These are phyloP conservation scores for Cercis canadensis DNA, from an alignment of 306 rosid species.

Conservation along the genomic window DNA sequence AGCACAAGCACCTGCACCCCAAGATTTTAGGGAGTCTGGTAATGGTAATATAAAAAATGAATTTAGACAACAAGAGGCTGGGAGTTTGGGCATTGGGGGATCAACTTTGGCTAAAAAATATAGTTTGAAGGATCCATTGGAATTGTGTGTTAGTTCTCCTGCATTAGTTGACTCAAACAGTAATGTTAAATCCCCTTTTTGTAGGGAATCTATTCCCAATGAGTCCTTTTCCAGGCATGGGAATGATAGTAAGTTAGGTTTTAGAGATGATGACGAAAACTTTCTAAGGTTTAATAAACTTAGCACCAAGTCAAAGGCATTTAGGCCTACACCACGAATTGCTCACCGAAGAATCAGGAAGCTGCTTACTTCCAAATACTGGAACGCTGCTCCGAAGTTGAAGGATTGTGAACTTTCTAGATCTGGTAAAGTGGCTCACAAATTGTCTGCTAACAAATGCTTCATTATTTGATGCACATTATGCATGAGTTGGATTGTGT, in stretches of 20 bases:
- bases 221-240: slow-evolving; percentile 63
- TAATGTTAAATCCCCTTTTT: slow-evolving; percentile 52
- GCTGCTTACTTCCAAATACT: slow-evolving; percentile 66
- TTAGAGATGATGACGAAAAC: slow-evolving; percentile 92
- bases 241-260: slow-evolving; percentile 68
- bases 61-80: slow-evolving; percentile 40
- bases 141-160: slow-evolving; percentile 49
- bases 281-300: slow-evolving; percentile 61
- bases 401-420: slow-evolving; percentile 71
- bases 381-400: slow-evolving; percentile 87
- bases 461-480: slow-evolving; percentile 21
- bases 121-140: slow-evolving; percentile 57
- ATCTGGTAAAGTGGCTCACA: slow-evolving; percentile 60
- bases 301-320: slow-evolving; percentile 64
- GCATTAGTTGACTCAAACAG: slow-evolving; percentile 43
- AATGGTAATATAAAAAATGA: slow-evolving; percentile 55
- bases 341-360: slow-evolving; percentile 74
- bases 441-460: slow-evolving; percentile 24
- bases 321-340: slow-evolving; percentile 55
- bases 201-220: slow-evolving; percentile 52
- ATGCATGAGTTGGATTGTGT: neutral
- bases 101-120: slow-evolving; percentile 47
- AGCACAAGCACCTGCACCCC: slow-evolving; percentile 49
- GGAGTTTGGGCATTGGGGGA: slow-evolving; percentile 44
- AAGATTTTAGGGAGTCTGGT: slow-evolving; percentile 50